Base-by-base conservation (phyloP, 257 asterid species). In the Plantago major region DNA sequence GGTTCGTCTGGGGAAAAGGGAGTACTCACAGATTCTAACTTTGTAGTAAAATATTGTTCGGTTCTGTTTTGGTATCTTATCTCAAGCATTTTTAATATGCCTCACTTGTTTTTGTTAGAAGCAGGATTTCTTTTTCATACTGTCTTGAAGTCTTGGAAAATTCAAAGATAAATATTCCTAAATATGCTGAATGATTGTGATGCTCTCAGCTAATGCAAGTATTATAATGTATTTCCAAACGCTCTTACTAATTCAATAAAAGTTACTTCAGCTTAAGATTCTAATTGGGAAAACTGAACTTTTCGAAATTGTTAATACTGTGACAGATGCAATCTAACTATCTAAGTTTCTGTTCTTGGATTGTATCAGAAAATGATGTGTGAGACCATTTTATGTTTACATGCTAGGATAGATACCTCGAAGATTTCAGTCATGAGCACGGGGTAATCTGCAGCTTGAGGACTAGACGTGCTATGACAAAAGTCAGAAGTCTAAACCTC, bases 391-490 rank as follows among this genome's bases (percentile, higher is more conserved):
- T 15, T 17, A 50, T 10, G 26, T 22, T n/a, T 55, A 62, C 73
- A 62, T 67, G 19, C 5, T 26, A 22, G 44, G 14, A 1, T 18
- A 46, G 56, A 54, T 65, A 57, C 30, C 55, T 33, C 28, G 11
- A 64, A 67, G 58, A 2, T 4, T 33, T 33, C 8, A 33, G 40
- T 30, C 22, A 66, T 61, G 37, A 73, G 77, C 77, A 74, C 43
- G 53, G 68, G 83, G 66, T 80, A 82, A 84, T 70, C 86, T 76
- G 78, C 82, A 77, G 50, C 79, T 80, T 9, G 75, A 79, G 84
- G 84, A 68, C 77, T 77, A 7, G 45, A 52, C 45, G 9, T 1
- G 16, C 15, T n/a, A 60, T 1, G 44, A 22, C 26, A 22, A 22
- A 22, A 2, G 26, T 22, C 26, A 22, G 63, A 12, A 74, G 46